Evolutionary conservation across 176 grass and related monocot genomes (phyloP), one percentile per base, ranked within the genome.

Genomic region (Carex littledalei): DNA sequence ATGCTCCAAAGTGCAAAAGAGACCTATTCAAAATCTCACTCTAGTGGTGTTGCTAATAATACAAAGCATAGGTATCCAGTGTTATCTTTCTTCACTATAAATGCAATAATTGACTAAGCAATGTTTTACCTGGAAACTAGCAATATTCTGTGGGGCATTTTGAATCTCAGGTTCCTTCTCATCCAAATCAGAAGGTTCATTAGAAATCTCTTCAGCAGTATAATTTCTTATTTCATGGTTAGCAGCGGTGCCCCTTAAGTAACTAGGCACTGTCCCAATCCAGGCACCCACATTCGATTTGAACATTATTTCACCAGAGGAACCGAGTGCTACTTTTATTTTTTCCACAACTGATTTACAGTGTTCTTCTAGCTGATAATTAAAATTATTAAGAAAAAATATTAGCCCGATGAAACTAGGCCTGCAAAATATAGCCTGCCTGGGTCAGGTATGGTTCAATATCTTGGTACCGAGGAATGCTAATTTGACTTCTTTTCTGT

Each of bases 101-200:
- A 78, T 88, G 73, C 5, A 54, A 54, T 54, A 29, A 77, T 32
- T 54, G 49, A 55, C 54, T 21, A 32, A 77, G 20, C 73, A 55
- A 55, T 55, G 22, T 6, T 55, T 77, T 16, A 98, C 95, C 95
- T 94, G 88, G 87, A 93, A 98, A 90, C 86, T 98, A 86, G 95
- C 92, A 90, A 97, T 86, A 86, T 93, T 84, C 55, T 91, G 90
- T 18, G 86, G 54, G 74, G 2, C 80, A 60, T 74, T 80, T 9
- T 77, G 63, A 69, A 75, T 13, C 68, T 76, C 81, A 61, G 43
- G 11, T 32, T 81, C 54, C 18, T 83, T 85, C 79, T 53, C 83
- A 80, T 86, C 86, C 74, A 79, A 55, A 84, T 84, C 26, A 84
- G 83, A 84, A 89, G 52, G 29, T 45, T 50, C 81, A 58, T 55